phyloP scores from a whole-genome alignment of 1,284 basidiomycete species.

The Cutaneotrichosporon cyanovorans region DNA sequence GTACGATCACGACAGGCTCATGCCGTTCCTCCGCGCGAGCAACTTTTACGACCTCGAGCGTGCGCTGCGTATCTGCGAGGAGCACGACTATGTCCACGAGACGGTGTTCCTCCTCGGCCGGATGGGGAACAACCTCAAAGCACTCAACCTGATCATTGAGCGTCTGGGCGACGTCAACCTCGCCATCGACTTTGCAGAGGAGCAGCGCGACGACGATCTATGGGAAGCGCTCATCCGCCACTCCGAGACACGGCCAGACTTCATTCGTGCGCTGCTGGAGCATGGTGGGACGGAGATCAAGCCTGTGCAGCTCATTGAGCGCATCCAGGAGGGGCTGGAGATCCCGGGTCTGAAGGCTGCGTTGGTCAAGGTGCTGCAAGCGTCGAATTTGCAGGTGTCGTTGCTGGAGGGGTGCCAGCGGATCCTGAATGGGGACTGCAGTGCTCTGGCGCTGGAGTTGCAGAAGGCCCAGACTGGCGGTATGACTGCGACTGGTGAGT shows the following conservation, averaged over 20 bases:
- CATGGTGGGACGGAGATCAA: conserved; percentile 96
- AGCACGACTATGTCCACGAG: conserved; percentile 80
- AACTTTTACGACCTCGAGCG: conserved; percentile 93
- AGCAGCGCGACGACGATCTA: conserved; percentile 92
- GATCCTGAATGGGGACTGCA: conserved; percentile 74
- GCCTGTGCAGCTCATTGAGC: conserved; percentile 83
- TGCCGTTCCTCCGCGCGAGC: conserved; percentile 86
- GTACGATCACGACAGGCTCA: conserved; percentile 66
- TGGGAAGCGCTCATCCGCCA: conserved; percentile 96
- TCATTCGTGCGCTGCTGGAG: conserved; percentile 89
- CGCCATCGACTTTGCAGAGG: conserved; percentile 96
- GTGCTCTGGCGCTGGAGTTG: conserved; percentile 60
- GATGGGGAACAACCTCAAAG: conserved; percentile 95
- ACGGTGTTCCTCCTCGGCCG: conserved; percentile 96
- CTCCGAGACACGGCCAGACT: conserved; percentile 90
- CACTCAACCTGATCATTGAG: conserved; percentile 90
- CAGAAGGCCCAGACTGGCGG: conserved; percentile 69
- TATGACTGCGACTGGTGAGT: conserved; percentile 62
- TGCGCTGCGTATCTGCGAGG: conserved; percentile 67
- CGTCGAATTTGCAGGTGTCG: conserved; percentile 82
- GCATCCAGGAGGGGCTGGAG: conserved; percentile 91
- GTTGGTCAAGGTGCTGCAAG: conserved; percentile 91
- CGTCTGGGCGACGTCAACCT: conserved; percentile 84
- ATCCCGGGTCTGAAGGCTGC: conserved; percentile 91
- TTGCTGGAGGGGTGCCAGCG: conserved; percentile 82